phyloP scores from a whole-genome alignment of 768 basidiomycete genomes.

The Leccinum rimulosum region DNA sequence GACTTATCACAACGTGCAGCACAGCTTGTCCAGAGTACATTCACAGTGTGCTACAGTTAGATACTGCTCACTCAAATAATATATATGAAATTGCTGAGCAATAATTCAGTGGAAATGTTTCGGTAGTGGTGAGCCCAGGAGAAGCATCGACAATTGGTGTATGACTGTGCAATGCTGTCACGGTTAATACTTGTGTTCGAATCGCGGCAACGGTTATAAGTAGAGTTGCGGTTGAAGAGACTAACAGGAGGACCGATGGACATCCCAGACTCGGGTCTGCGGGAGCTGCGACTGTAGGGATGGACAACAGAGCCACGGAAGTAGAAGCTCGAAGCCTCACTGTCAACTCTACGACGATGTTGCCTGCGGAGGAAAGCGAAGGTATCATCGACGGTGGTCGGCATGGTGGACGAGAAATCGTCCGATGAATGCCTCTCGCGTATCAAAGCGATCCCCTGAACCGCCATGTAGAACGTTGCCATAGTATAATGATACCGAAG shows the following conservation, averaged over 20 bases:
- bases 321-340: constrained; percentile 77
- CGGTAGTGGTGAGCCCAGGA: constrained; percentile 59
- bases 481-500: constrained; percentile 71
- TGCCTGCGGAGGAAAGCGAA: constrained; percentile 56
- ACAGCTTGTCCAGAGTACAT: too few species aligned
- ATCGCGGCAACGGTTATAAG: constrained; percentile 51
- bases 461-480: constrained; percentile 68
- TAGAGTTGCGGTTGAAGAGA: constrained; percentile 66
- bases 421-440: constrained; percentile 57
- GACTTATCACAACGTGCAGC: too few species aligned
- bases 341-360: constrained; percentile 59
- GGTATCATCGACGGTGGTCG: constrained; percentile 61
- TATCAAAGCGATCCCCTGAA: constrained; percentile 68
- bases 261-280: constrained; percentile 61
- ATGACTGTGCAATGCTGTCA: constrained; percentile 54
- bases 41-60: too few species aligned
- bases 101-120: constrained; percentile 61
- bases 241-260: constrained; percentile 68
- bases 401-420: constrained; percentile 56
- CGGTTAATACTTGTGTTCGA: constrained; percentile 50
- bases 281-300: constrained; percentile 48
- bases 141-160: constrained; percentile 53
- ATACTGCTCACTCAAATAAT: too few species aligned
- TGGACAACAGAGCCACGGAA: constrained; percentile 40
- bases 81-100: constrained; percentile 51